phyloP scores from a whole-genome alignment of 345 rosid genomes.

The Geranium brycei region DNA sequence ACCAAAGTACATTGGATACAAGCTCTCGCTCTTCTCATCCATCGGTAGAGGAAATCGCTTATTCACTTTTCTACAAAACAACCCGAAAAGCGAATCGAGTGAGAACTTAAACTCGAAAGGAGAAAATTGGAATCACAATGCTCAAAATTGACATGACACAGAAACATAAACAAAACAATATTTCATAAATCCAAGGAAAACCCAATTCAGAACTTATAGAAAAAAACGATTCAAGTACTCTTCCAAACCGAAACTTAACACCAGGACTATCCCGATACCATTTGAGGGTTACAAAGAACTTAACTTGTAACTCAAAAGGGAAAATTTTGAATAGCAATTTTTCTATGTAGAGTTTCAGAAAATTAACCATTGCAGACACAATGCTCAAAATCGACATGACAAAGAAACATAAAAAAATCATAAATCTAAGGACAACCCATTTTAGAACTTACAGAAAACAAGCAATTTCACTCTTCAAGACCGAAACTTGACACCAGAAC shows the following conservation, averaged over 20 bases:
- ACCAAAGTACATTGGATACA: conserved; percentile 51
- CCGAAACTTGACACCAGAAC: neutral
- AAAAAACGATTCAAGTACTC: conserved; percentile 2
- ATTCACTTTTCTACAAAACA: conserved; percentile 17
- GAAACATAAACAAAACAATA: neutral
- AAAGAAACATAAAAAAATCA: neutral
- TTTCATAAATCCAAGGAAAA: conserved; percentile 2
- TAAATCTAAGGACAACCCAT: conserved; percentile 2
- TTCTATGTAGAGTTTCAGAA: too few relatives aligned
- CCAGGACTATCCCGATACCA: neutral
- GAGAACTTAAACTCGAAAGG: too few relatives aligned
- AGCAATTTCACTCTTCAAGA: neutral
- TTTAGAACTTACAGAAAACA: conserved; percentile 18
- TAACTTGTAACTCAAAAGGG: too few relatives aligned
- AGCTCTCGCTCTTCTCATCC: conserved; percentile 31
- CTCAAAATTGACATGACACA: too few relatives aligned
- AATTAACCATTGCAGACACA: too few relatives aligned
- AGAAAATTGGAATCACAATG: too few relatives aligned
- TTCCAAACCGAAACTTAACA: neutral
- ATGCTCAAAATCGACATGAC: too few relatives aligned
- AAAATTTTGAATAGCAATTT: too few relatives aligned
- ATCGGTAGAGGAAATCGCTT: conserved; percentile 18
- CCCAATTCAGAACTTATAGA: conserved; percentile 14
- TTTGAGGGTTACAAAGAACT: neutral
- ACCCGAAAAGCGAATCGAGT: too few relatives aligned